These are phyloP conservation scores for Lachancea quebecensis DNA, from an alignment of 805 yeast genomes.

Conservation along the genomic window DNA sequence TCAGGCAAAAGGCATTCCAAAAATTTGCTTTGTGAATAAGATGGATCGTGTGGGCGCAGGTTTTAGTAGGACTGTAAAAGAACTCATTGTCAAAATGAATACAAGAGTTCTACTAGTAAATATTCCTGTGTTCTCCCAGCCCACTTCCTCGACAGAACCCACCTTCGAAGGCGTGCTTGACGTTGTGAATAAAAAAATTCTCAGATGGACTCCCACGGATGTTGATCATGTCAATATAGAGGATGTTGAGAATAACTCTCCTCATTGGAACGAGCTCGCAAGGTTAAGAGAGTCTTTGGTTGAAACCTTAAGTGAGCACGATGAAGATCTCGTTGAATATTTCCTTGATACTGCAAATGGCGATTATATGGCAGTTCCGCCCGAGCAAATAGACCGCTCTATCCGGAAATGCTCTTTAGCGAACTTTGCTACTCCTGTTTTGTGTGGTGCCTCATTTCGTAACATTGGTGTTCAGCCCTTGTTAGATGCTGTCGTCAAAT, in stretches of 20 bases:
- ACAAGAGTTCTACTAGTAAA: slow-evolving; percentile 72
- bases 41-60: slow-evolving; percentile 98
- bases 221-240: slow-evolving; percentile 29
- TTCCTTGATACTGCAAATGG: slow-evolving; percentile 62
- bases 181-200: slow-evolving; percentile 44
- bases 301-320: slow-evolving; percentile 77
- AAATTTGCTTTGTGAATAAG: slow-evolving; percentile 76
- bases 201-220: slow-evolving; percentile 39
- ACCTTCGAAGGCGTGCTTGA: slow-evolving; percentile 54
- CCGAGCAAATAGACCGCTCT: slow-evolving; percentile 47
- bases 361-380: slow-evolving; percentile 61
- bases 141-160: slow-evolving; percentile 19
- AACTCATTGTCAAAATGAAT: slow-evolving; percentile 65
- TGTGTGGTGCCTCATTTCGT: slow-evolving; percentile 88
- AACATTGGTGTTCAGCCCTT: slow-evolving; percentile 95
- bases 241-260: slow-evolving; percentile 48
- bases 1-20: slow-evolving; percentile 75
- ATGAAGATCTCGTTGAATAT: slow-evolving; percentile 69
- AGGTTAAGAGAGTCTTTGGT: slow-evolving; percentile 67
- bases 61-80: slow-evolving; percentile 80
- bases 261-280: slow-evolving; percentile 41
- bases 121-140: slow-evolving; percentile 60
- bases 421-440: slow-evolving; percentile 61
- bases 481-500: slow-evolving; percentile 72
- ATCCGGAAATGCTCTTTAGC: slow-evolving; percentile 57